Base-by-base conservation (phyloP, 352 stramenopile species). In the Globisporangium alternatum region DNA sequence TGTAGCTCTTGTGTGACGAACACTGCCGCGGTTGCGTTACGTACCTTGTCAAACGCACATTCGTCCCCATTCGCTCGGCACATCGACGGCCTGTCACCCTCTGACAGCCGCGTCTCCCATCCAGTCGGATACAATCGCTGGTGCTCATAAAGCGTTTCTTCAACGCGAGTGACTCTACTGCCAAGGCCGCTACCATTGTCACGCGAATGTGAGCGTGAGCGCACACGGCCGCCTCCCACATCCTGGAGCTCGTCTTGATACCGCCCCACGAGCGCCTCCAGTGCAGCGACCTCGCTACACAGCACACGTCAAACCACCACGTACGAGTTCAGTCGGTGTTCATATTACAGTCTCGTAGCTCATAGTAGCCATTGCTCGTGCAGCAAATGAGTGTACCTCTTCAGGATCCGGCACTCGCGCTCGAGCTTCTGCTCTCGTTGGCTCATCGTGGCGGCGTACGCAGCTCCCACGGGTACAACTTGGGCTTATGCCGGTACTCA, bases 141-240 rank as follows among this genome's bases (percentile, higher is more conserved):
- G 48, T 77, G 68, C 61, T 91, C 80, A n/a, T 78, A 80, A 10
- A 91, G 55, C 58, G 84, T 74, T 47, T 90, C 82, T 22, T 76
- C 71, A 3, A 77, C 68, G 12, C 72, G 73, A 54, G 66, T 21
- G 67, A 65, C 31, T 56, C 28, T 56, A 28, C 49, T 30, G 5
- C 49, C 28, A 17, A 41, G 48, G 13, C 22, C 15, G 17, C 60
- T 45, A 15, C 39, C 13, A 41, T 15, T 41, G 35, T 41, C 9
- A 56, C 48, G 48, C 63, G 70, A 25, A 25, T 60, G 17, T 22
- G 35, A 6, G 45, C 64, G 5, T 33, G 52, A 6, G 47, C 37
- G 17, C 56, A 55, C 33, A 35, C 45, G 6, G 10, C 41, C 6
- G 31, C 22, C 19, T 43, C 53, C 28, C n/a, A 49, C 47, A 21